Percentiles rank a stretch among this genome's conserved stretches.
Conservation (phyloP, 176 grass and related monocot genomes). For the Aegilops tauschii region DNA sequence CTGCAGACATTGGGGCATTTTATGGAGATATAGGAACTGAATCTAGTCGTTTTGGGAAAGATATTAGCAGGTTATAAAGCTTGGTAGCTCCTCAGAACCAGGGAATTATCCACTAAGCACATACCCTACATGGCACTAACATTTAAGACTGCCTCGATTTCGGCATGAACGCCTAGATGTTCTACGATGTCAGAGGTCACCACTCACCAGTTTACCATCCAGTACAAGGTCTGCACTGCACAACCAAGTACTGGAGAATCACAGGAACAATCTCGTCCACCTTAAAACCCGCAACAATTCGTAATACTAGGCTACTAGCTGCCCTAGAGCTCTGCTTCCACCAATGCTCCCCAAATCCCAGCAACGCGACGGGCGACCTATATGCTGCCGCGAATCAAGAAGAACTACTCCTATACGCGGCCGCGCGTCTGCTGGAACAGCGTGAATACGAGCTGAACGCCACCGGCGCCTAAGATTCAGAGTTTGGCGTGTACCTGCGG, state of each 20-base stretch:
- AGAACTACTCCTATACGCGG: background rate
- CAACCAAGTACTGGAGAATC: background rate
- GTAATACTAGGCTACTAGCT: background rate
- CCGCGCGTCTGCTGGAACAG: no score
- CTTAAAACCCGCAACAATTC: background rate
- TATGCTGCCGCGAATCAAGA: background rate
- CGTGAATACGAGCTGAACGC: no score
- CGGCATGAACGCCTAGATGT: background rate
- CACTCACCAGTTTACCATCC: background rate
- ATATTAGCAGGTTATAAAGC: background rate
- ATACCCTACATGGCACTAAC: background rate
- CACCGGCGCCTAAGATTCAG: background rate
- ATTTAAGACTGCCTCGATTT: background rate
- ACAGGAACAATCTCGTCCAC: background rate
- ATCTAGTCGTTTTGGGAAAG: background rate
- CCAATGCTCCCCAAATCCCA: constrained; percentile 24
- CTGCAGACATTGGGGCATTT: background rate
- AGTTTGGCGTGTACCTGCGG: constrained; percentile 41
- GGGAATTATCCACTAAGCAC: background rate
- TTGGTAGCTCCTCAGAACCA: background rate
- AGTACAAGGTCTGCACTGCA: background rate
- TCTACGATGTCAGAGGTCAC: background rate
- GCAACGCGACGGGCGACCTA: background rate
- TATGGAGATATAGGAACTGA: background rate
- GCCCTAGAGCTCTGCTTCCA: background rate